Conservation (phyloP, 164 flowering plant species). For the Annona cherimola region DNA sequence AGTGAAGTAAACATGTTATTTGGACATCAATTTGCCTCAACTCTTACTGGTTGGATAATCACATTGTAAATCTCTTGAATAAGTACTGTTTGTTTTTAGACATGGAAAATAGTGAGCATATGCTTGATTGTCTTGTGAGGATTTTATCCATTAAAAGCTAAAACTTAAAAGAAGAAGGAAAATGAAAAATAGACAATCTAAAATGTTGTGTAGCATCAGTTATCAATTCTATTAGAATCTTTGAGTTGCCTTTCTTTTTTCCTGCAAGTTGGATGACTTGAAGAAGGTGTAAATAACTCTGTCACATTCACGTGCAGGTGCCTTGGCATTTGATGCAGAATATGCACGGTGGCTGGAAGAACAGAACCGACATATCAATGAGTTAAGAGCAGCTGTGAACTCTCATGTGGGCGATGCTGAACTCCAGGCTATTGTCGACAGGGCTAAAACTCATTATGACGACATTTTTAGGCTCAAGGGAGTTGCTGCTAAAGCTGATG, state of each 20-base stretch:
- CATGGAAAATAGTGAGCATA: no score
- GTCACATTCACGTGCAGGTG: slow-evolving; percentile 34
- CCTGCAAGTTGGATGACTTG: background rate
- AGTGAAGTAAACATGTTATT: background rate
- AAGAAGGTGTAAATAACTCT: background rate
- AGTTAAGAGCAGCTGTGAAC: slow-evolving; percentile 72
- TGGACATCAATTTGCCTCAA: background rate
- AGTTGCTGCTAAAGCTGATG: slow-evolving; percentile 80
- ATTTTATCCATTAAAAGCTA: background rate
- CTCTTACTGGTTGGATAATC: background rate
- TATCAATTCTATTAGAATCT: background rate
- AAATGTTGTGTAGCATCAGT: background rate
- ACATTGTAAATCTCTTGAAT: background rate
- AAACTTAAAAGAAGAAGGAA: no score
- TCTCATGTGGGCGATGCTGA: slow-evolving; percentile 77
- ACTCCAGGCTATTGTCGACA: slow-evolving; percentile 62
- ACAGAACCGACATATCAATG: slow-evolving; percentile 62
- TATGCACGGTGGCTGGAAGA: slow-evolving; percentile 87
- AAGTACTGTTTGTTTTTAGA: no score
- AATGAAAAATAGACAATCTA: background rate
- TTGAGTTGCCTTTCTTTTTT: background rate
- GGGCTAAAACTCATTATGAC: slow-evolving; percentile 49
- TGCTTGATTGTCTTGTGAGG: background rate
- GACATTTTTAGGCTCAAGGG: slow-evolving; percentile 73
- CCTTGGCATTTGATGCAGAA: slow-evolving; percentile 78